Evolutionary conservation across 805 yeast species (phyloP), one percentile per base, ranked within the genome.

Genomic region (Candida verbasci): DNA sequence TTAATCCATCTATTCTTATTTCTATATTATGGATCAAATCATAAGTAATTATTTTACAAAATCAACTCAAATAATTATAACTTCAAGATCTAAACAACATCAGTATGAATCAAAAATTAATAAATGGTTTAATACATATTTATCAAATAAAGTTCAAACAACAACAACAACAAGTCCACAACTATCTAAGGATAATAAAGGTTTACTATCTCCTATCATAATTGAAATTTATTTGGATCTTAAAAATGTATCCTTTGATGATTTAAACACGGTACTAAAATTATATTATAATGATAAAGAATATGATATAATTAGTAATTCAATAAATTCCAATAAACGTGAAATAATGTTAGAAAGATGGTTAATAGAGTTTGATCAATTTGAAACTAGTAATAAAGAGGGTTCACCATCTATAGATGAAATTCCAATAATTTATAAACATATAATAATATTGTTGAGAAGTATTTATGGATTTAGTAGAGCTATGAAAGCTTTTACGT

Each of bases 281-380:
- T 24, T 24, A n/a, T 7, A 7, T 14, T 5, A 4, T 18, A 16
- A 18, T 10, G 17, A 18, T 28, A 28, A 18, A 17, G 31, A 18
- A 11, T 8, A 7, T n/a, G 31, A 18, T 14, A 23, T 33, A 30
- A 10, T 18, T 18, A 6, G 16, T 4, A 8, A 7, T n/a, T 24
- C 10, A n/a, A 28, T 28, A 5, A 24, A 24, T 24, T 24, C 25
- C 9, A 77, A 74, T 49, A 83, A 83, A 49, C 70, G 77, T 12
- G 97, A 91, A 57, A 76, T 93, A n/a, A 96, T 93, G 2, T 62
- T 93, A 39, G 98, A 93, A 53, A 72, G 98, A 41, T 93, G 98
- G 98, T 68, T 87, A 17, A 62, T 93, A 23, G 96, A 89, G 55
- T 74, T 89, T 42, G 89, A 83, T 49, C 59, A 74, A 12, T 65